Evolutionary conservation across 306 rosid species (phyloP), one percentile per base, ranked within the genome.

Genomic region (Albizia julibrissin): DNA sequence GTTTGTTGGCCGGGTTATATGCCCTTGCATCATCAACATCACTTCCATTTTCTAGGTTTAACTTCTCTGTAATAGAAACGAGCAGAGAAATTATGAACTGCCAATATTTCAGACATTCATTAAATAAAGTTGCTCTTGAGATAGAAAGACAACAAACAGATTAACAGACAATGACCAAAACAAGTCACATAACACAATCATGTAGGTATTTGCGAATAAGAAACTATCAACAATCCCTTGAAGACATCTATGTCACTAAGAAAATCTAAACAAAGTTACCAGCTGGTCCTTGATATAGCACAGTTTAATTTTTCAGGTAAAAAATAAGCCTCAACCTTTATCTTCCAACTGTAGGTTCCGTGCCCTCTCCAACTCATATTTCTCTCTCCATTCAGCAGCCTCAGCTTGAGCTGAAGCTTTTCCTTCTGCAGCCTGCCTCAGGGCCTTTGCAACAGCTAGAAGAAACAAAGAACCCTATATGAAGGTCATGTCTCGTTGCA

Each of bases 361-460:
- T 14, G 69, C 80, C 89, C 89, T 90, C 93, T 95, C 99, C 89
- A 91, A 79, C 80, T 93, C 98, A 84, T 79, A 95, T 93, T 92
- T 95, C 29, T 93, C 98, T 89, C 90, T 93, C 99, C 99, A 95
- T 84, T 92, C 99, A 76, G 91, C 92, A 70, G 98, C 99, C 91
- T 93, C 99, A 59, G 94, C 94, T 82, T 95, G 96, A 83, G 98
- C 97, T 80, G 92, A 84, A 79, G 98, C 98, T 85, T 95, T 95
- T 65, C 94, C 98, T 86, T 95, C 94, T 3, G 99, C 98, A 71
- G 93, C 98, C 74, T 76, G 88, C 86, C 97, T 90, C 76, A 95
- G 86, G 79, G 99, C 93, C 87, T 95, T 92, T 43, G 98, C 98
- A 69, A 95, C 96, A 75, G 96, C 99, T 95, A 85, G 85, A 92